These are phyloP conservation scores for Tagetes patula DNA, from an alignment of 129 eudicot genomes.

Conservation along the genomic window DNA sequence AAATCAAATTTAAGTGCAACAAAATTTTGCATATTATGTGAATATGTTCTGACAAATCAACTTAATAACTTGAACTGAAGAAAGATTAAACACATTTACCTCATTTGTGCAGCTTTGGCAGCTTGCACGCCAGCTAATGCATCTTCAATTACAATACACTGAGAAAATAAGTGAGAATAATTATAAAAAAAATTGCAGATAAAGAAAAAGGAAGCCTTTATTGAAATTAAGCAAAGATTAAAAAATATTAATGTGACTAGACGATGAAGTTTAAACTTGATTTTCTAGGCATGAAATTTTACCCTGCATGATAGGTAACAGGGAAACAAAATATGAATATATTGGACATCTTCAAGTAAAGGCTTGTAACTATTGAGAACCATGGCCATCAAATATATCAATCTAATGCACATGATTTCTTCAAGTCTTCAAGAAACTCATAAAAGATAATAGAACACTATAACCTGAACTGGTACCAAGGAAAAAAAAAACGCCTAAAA, in stretches of 20 bases:
- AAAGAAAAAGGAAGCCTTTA: not conserved
- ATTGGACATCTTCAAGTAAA: conserved; percentile 2
- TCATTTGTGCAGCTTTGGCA: conserved; percentile 89
- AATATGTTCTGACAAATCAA: conserved; percentile 10
- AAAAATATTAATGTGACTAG: conserved; percentile 9
- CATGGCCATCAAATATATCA: not conserved
- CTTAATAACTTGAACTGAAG: not conserved
- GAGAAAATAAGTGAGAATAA: conserved; percentile 24
- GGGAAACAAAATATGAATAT: not conserved
- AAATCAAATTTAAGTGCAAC: conserved; percentile 3
- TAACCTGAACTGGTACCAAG: conserved; percentile 7
- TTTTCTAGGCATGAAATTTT: conserved; percentile 7
- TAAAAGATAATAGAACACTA: not conserved
- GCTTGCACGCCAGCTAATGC: conserved; percentile 99
- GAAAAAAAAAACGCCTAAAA: not conserved
- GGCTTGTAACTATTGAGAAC: not conserved
- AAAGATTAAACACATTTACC: conserved; percentile 40
- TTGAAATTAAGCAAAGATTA: conserved; percentile 9
- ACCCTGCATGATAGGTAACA: not conserved
- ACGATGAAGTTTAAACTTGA: conserved; percentile 11
- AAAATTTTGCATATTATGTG: conserved; percentile 2
- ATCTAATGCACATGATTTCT: not conserved
- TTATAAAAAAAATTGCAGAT: not conserved
- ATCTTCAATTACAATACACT: conserved; percentile 98
- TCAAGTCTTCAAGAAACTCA: not conserved